Percentiles rank a stretch among this genome's conserved stretches.
Evolutionary conservation across 2,329 filamentous ascomycete genomes (phyloP).

Genomic region (Scytalidium lignicola): DNA sequence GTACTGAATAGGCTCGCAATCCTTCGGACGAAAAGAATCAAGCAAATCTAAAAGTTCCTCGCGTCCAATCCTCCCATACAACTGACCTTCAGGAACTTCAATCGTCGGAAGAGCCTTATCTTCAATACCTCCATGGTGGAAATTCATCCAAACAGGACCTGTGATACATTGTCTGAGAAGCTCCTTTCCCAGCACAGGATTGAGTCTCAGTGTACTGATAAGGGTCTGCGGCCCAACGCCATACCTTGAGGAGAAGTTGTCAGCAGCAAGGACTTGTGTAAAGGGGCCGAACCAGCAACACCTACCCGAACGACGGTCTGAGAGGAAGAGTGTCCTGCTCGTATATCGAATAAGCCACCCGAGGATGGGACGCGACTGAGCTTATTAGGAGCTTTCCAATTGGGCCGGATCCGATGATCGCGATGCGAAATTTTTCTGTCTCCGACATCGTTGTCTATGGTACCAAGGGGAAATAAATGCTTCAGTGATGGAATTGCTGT

Average conservation of each 20-base stretch:
- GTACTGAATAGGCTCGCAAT: slow-evolving; percentile 2
- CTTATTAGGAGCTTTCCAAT: slow-evolving; percentile 9
- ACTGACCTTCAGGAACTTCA: neutral
- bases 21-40: slow-evolving; percentile 3
- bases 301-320: slow-evolving; percentile 4
- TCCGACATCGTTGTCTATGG: neutral
- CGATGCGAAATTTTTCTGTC: slow-evolving; percentile 6
- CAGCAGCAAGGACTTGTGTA: neutral
- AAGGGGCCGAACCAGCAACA: neutral
- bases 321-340: slow-evolving; percentile 8
- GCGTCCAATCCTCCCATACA: slow-evolving; percentile 7
- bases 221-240: slow-evolving; percentile 6
- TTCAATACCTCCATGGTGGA: neutral
- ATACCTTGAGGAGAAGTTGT: slow-evolving; percentile 2
- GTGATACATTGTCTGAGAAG: neutral
- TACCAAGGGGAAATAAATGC: neutral
- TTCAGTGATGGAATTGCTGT: neutral
- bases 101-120: neutral
- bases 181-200: neutral
- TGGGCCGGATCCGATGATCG: slow-evolving; percentile 8
- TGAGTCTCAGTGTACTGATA: slow-evolving; percentile 2
- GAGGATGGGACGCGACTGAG: slow-evolving; percentile 6
- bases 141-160: slow-evolving; percentile 8
- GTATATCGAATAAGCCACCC: slow-evolving; percentile 4
- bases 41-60: slow-evolving; percentile 5